Evolutionary conservation across 768 basidiomycete genomes (phyloP), one percentile per base, ranked within the genome.

Genomic region (Suillus ampliporus): DNA sequence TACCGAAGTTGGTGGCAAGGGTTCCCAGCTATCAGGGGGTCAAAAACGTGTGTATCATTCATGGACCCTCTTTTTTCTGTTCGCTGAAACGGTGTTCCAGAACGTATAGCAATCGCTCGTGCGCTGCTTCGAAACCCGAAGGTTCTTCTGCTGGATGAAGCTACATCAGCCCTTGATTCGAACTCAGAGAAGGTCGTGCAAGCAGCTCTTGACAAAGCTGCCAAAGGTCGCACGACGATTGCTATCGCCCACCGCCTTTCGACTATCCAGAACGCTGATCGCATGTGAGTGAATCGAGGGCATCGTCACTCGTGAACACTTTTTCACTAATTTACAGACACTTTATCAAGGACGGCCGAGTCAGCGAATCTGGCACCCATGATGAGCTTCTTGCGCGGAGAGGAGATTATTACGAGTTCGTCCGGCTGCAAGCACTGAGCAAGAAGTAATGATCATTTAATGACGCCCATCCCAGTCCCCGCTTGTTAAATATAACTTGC

Each of bases 161-260:
- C 94, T 7, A 95, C 94, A 1, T 94, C 92, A 48, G 94, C 95
- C 1, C 84, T 97, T 40, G 95, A 96, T 73, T 92, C 92, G 9
- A 89, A 89, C 69, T 94, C 91, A 21, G 96, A 97, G 77, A 93
- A 92, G 75, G 89, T 99, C 52, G 97, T 99, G 7, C 97, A 99
- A 71, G 90, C 86, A 9, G 97, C 97, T 4, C 83, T 99, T 31
- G 97, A 99, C 76, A 84, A 88, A 70, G 97, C 96, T 9, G 89
- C 95, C 4, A 91, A 88, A 77, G 96, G 95, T 46, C 86, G 97
- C 61, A 97, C 96, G 8, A 97, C 95, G 6, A 90, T 96, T 63
- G 92, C 96, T 17, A 97, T 99, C 65, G 97, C 97, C 2, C 97
- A 99, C 78, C 86, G 97, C 58, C 78, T 99, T 63, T 92, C 91